Conservation (phyloP, 2,329 filamentous ascomycete genomes). For the Cryphonectria naterciae region DNA sequence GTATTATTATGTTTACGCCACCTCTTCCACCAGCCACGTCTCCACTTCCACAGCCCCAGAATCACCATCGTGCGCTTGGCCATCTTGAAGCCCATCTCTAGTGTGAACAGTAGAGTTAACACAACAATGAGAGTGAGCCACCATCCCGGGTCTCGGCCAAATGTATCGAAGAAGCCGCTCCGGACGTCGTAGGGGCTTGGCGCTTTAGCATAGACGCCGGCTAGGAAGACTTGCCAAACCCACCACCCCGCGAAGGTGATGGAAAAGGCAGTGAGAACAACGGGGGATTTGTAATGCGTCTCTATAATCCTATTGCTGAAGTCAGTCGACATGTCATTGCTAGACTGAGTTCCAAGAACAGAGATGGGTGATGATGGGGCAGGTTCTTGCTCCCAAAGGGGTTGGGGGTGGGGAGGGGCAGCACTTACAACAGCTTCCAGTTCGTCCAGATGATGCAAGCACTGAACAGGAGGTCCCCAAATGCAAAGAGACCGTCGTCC, state of each 20-base stretch:
- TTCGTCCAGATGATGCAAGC: constrained; percentile 74
- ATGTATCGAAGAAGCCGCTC: constrained; percentile 66
- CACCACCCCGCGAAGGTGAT: constrained; percentile 70
- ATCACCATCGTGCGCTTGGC: constrained; percentile 51
- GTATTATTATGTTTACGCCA: constrained; percentile 15
- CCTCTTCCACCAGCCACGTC: constrained; percentile 32
- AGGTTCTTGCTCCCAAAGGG: background rate
- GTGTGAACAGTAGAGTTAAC: constrained; percentile 60
- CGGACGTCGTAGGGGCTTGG: constrained; percentile 68
- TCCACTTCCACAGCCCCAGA: constrained; percentile 49
- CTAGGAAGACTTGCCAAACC: constrained; percentile 75
- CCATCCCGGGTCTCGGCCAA: constrained; percentile 72
- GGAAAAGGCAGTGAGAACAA: constrained; percentile 63
- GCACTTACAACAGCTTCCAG: constrained; percentile 71
- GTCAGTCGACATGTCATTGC: constrained; percentile 32
- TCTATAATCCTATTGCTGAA: constrained; percentile 63
- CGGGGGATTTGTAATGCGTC: constrained; percentile 73
- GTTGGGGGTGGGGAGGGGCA: background rate
- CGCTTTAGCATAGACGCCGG: constrained; percentile 58
- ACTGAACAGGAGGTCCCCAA: constrained; percentile 74
- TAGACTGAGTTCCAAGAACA: background rate
- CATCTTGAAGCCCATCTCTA: constrained; percentile 66
- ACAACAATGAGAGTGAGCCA: constrained; percentile 73
- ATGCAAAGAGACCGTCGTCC: constrained; percentile 73
- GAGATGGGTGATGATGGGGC: background rate